Percentiles rank a stretch among this genome's conserved stretches.
phyloP scores from a whole-genome alignment of 2,329 filamentous ascomycete genomes.

The Ophiostoma sp. region DNA sequence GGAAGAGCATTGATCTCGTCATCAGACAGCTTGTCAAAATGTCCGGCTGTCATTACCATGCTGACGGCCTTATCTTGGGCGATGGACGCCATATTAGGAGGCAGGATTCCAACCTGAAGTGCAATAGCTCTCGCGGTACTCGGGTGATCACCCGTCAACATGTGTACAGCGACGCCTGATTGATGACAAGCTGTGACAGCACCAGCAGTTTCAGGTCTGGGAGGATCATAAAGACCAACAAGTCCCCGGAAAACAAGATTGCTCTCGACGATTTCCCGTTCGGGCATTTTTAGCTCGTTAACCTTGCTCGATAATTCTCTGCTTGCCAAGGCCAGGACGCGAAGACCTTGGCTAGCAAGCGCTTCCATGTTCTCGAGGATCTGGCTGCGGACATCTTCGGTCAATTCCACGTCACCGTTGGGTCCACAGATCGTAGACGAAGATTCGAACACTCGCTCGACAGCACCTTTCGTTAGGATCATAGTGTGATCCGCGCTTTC shows the following conservation, averaged over 20 bases:
- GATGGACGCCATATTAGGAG: constrained; percentile 60
- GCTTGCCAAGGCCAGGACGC: constrained; percentile 71
- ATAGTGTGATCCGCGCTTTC: constrained; percentile 46
- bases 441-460: constrained; percentile 61
- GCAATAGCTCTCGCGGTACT: constrained; percentile 80
- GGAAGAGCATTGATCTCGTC: constrained; percentile 73
- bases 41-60: constrained; percentile 71
- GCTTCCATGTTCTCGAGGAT: constrained; percentile 56
- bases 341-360: constrained; percentile 67
- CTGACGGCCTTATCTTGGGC: constrained; percentile 43
- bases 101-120: constrained; percentile 74
- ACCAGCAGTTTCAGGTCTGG: constrained; percentile 73
- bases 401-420: constrained; percentile 38
- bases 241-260: constrained; percentile 75
- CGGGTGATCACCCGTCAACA: constrained; percentile 81
- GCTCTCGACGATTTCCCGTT: constrained; percentile 57
- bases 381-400: constrained; percentile 35
- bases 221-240: constrained; percentile 82
- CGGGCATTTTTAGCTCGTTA: constrained; percentile 50
- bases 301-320: too few species aligned
- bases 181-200: constrained; percentile 69
- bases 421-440: constrained; percentile 48
- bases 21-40: constrained; percentile 76
- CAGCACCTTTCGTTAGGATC: constrained; percentile 63
- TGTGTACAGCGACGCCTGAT: constrained; percentile 76